These are phyloP conservation scores for Lentinula aciculospora DNA, from an alignment of 768 basidiomycete species.

Conservation along the genomic window DNA sequence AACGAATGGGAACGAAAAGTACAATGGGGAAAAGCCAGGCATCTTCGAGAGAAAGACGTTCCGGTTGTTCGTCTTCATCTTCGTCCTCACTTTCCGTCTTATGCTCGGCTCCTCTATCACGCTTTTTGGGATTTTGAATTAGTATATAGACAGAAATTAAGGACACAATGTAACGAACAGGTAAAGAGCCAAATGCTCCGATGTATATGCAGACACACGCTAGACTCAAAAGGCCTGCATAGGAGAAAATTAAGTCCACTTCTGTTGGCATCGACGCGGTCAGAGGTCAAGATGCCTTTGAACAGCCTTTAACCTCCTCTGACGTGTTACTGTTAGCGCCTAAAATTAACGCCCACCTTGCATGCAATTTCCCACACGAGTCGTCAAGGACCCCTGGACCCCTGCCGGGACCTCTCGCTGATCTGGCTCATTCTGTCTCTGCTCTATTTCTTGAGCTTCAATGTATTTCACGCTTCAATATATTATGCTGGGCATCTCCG, in stretches of 20 bases:
- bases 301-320: neutral
- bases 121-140: constrained; percentile 4
- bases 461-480: neutral
- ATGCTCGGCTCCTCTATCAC: constrained; percentile 10
- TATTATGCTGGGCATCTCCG: neutral
- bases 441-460: neutral
- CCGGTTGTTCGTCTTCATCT: constrained; percentile 52
- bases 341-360: neutral
- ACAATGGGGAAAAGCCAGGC: constrained; percentile 74
- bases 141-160: constrained; percentile 6
- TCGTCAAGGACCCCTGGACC: neutral
- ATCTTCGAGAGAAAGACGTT: constrained; percentile 59
- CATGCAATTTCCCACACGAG: neutral
- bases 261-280: constrained; percentile 19
- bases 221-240: constrained; percentile 59
- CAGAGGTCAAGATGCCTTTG: neutral
- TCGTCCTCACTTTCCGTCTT: constrained; percentile 35
- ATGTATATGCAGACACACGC: constrained; percentile 65
- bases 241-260: constrained; percentile 62
- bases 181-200: constrained; percentile 64
- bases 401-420: no score
- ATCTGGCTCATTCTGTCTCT: neutral
- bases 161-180: constrained; percentile 36
- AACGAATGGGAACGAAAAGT: constrained; percentile 18
- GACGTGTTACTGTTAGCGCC: neutral